Base-by-base conservation (phyloP, 768 basidiomycete genomes). In the Lactifluus subvellereus region DNA sequence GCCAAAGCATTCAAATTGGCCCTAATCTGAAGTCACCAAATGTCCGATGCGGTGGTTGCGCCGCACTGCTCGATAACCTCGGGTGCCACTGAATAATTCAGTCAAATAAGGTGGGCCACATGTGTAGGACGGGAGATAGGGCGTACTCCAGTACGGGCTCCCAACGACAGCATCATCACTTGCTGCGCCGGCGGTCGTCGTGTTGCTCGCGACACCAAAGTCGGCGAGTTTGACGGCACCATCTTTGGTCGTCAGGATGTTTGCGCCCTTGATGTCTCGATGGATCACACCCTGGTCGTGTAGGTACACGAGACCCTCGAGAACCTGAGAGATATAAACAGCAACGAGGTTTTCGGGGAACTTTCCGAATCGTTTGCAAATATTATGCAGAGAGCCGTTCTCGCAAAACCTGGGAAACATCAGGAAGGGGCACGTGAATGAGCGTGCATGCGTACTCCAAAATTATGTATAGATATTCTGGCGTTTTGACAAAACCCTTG, bases 261-360 rank as follows among this genome's bases (percentile, higher is more conserved):
- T 99, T 14, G 97, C 96, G 40, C 97, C 97, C 74, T 99, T 99
- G 78, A 99, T 98, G 70, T 99, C 97, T 37, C 97, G 83, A 73
- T 99, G 97, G 69, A 99, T 98, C 65, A 99, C 97, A 79, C 97
- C 97, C 78, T 98, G 96, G 68, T 98, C 96, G 71, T 99, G 97
- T 20, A 99, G 85, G 73, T 99, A 99, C 53, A 95, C 88, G 38
- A 99, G 81, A 1, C 97, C 97, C 70, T 96, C 91, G 35, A 99
- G 81, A 27, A 98, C 92, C 75, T 99, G 97, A 49, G 90, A 91
- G 69, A 98, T 92, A 77, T 98, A 98, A 16, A 98, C 91, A 0
- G 91, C 94, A 32, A 98, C 96, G 20, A 99, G 85, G 68, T 85
- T 90, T 74, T 99, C 97, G 0, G 97, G 97, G 72, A 99, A 98